These are phyloP conservation scores for Ophiognomonia clavigignenti-juglandacearum DNA, from an alignment of 2,329 filamentous ascomycete species.

Conservation along the genomic window DNA sequence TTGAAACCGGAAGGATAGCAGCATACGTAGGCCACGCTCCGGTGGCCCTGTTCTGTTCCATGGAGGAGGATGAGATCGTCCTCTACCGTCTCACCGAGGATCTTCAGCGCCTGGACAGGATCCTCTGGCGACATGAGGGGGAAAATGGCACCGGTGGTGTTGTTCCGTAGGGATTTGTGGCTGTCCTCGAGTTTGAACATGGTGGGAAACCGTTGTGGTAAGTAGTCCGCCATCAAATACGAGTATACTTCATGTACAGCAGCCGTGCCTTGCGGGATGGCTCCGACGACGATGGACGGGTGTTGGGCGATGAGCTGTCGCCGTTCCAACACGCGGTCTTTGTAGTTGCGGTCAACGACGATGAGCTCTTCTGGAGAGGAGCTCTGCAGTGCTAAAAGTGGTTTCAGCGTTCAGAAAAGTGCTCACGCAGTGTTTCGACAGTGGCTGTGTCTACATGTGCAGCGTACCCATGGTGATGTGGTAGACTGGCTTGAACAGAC, in stretches of 20 bases:
- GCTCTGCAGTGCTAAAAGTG: constrained; percentile 34
- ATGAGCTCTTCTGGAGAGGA: constrained; percentile 45
- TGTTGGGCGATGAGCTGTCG: constrained; percentile 34
- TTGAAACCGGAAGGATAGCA: constrained; percentile 52
- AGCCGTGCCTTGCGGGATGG: constrained; percentile 31
- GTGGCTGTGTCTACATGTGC: too few relatives aligned
- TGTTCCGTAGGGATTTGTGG: constrained; percentile 35
- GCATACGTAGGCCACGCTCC: constrained; percentile 44
- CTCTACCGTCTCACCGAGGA: constrained; percentile 46
- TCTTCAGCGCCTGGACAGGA: constrained; percentile 29
- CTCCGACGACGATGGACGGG: constrained; percentile 36
- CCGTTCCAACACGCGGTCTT: constrained; percentile 36
- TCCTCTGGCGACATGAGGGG: constrained; percentile 26
- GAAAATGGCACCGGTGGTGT: constrained; percentile 28
- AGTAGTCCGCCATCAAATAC: constrained; percentile 40
- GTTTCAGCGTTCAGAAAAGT: background rate
- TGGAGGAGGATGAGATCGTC: constrained; percentile 50
- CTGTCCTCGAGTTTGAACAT: too few relatives aligned
- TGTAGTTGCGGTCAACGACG: constrained; percentile 47
- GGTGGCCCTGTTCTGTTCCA: constrained; percentile 29
- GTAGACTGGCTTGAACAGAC: constrained; percentile 48
- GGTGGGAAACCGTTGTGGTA: constrained; percentile 43
- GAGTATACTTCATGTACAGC: constrained; percentile 45
- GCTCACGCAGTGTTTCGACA: too few relatives aligned
- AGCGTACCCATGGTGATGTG: constrained; percentile 55